A percentile compares a stretch with the other conserved stretches of the same genome.
phyloP scores from a whole-genome alignment of 2,329 filamentous ascomycete genomes.

The Botrytis medusae region DNA sequence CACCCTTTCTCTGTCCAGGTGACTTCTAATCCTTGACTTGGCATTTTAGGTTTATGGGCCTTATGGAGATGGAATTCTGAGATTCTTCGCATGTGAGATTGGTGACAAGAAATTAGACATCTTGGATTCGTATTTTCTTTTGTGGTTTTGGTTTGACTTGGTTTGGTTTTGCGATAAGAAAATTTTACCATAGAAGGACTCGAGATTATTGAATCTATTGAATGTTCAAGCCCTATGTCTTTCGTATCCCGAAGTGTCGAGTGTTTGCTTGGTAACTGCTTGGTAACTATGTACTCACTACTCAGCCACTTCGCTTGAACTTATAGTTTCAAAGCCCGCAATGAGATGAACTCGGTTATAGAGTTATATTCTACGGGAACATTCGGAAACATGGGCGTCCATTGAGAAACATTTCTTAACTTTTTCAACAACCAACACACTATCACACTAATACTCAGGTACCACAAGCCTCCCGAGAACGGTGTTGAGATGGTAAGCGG shows the following conservation, averaged over 20 bases:
- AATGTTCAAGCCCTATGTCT: constrained; percentile 13
- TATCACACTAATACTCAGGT: not conserved
- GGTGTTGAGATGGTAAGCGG: constrained; percentile 4
- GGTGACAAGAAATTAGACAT: constrained; percentile 5
- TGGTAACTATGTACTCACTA: not conserved
- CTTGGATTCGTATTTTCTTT: not conserved
- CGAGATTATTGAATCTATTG: constrained; percentile 1
- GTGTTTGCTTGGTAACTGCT: not conserved
- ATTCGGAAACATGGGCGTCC: constrained; percentile 2
- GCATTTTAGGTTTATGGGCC: constrained; percentile 9
- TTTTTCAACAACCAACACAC: not conserved
- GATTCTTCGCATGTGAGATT: constrained; percentile 1
- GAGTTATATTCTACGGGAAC: not conserved
- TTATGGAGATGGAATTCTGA: not conserved
- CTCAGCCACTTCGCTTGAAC: constrained; percentile 7
- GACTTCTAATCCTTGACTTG: constrained; percentile 12
- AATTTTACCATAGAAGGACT: not conserved
- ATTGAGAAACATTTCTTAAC: constrained; percentile 1
- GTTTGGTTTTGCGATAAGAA: not conserved
- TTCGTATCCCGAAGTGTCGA: constrained; percentile 7
- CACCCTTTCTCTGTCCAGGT: constrained; percentile 9
- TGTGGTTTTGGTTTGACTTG: not conserved
- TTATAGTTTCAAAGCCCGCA: not conserved
- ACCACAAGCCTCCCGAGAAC: constrained; percentile 13
- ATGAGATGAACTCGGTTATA: constrained; percentile 15